These are phyloP conservation scores for Thecaphora thlaspeos DNA, from an alignment of 1,284 basidiomycete species.

Conservation along the genomic window DNA sequence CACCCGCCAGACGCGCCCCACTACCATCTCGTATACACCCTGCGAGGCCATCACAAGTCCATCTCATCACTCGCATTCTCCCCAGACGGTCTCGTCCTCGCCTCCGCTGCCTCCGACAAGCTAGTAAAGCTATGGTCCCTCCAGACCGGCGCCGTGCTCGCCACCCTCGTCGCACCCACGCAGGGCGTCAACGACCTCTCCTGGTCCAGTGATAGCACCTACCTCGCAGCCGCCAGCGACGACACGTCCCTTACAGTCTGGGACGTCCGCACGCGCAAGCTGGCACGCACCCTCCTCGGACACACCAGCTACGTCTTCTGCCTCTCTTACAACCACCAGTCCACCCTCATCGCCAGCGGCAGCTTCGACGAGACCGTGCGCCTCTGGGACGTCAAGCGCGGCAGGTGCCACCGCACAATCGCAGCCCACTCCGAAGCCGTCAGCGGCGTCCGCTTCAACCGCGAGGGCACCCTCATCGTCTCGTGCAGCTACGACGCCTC, in stretches of 20 bases:
- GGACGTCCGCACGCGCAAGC: slow-evolving; percentile 16
- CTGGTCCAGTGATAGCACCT: slow-evolving; percentile 44
- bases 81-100: slow-evolving; percentile 59
- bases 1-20: slow-evolving; percentile 1
- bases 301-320: slow-evolving; percentile 95
- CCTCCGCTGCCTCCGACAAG: slow-evolving; percentile 57
- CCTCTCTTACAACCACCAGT: slow-evolving; percentile 82
- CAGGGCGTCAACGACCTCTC: slow-evolving; percentile 46
- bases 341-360: slow-evolving; percentile 85
- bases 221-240: slow-evolving; percentile 49
- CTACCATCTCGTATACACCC: slow-evolving; percentile 54
- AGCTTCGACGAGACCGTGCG: slow-evolving; percentile 92
- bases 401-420: slow-evolving; percentile 48
- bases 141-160: slow-evolving; percentile 24
- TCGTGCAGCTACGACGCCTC: slow-evolving; percentile 93
- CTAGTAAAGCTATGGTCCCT: slow-evolving; percentile 52
- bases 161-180: slow-evolving; percentile 24
- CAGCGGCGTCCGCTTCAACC: slow-evolving; percentile 85
- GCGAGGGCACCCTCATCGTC: slow-evolving; percentile 89
- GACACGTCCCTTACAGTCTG: slow-evolving; percentile 41
- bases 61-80: slow-evolving; percentile 61
- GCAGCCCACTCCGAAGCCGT: slow-evolving; percentile 97
- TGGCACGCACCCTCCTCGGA: slow-evolving; percentile 63
- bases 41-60: slow-evolving; percentile 60
- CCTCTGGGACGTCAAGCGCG: slow-evolving; percentile 86